Base-by-base conservation (phyloP, 1,284 basidiomycete genomes). In the Ganoderma lucidum region DNA sequence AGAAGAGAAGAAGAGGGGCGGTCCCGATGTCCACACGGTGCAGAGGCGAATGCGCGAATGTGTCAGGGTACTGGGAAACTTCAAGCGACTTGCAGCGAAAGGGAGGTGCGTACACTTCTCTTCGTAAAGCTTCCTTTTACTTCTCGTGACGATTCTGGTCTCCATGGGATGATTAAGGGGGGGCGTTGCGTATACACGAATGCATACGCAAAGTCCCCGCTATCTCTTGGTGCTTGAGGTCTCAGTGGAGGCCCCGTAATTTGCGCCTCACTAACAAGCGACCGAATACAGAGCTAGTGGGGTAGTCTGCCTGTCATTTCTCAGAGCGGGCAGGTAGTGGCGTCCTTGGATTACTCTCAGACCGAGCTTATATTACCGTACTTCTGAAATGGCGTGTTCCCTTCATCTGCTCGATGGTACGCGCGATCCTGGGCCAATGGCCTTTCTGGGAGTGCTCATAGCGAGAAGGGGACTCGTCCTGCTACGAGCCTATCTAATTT, bases 21-120 rank as follows among this genome's bases (percentile, higher is more conserved):
- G 92, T 53, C 87, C 91, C 6, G 93, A 97, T 74, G 86, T 98
- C 62, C 90, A 95, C 70, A 86, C 91, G 44, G 91, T 99, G 9
- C 96, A 98, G 81, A 86, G 89, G 75, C 88, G 97, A 67, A 96
- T 99, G 89, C 88, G 94, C 73, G 91, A 95, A 79, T 93, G 96
- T 74, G 94, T 96, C 14, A 88, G 91, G 62, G 89, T 97, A 32
- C 85, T 99, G 53, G 84, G 86, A 15, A 92, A 91, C 76, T 97
- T 95, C 79, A 92, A 85, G 75, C 86, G 85, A 67, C 83, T 92
- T 45, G 90, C 88, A 23, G 88, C 88, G 67, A 83, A 89, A 72
- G 92, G 91, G 70, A 89, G 93, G 94, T 94, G 75, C 77, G 92
- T 67, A 4, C 28, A 65, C 23, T 58, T 65, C 42, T 63, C 30